A percentile compares a stretch with the other conserved stretches of the same genome.
These are phyloP conservation scores for Colletotrichum sojae DNA, from an alignment of 2,329 filamentous ascomycete species.

Conservation along the genomic window DNA sequence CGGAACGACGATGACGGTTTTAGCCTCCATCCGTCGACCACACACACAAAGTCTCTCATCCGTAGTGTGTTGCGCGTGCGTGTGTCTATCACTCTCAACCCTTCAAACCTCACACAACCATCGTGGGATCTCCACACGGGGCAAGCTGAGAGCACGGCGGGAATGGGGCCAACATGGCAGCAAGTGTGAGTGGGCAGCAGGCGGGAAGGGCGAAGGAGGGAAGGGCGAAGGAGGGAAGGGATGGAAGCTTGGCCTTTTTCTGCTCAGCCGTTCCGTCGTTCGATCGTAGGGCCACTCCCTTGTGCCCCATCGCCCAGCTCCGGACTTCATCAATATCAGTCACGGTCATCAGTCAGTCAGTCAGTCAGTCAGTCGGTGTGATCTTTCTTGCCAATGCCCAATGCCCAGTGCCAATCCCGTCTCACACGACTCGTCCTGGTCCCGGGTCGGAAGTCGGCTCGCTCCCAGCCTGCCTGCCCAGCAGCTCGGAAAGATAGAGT, in stretches of 20 bases:
- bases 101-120: too few relatives aligned
- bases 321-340: background rate
- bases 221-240: constrained; percentile 27
- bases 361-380: background rate
- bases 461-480: constrained; percentile 23
- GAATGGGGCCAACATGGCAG: background rate
- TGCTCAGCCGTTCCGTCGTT: constrained; percentile 5
- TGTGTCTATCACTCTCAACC: background rate
- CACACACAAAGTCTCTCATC: background rate
- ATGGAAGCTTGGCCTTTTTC: constrained; percentile 24
- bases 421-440: constrained; percentile 30
- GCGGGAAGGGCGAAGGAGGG: constrained; percentile 26
- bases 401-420: background rate
- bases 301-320: background rate
- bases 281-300: constrained; percentile 31
- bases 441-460: constrained; percentile 39
- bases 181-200: constrained; percentile 16
- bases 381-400: constrained; percentile 1
- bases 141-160: constrained; percentile 9
- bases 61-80: background rate
- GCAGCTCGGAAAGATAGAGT: constrained; percentile 38
- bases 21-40: background rate
- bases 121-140: background rate
- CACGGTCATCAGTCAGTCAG: background rate
- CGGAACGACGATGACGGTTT: background rate